phyloP scores from a whole-genome alignment of 1,284 basidiomycete genomes.

The Pyrrhoderma noxium region DNA sequence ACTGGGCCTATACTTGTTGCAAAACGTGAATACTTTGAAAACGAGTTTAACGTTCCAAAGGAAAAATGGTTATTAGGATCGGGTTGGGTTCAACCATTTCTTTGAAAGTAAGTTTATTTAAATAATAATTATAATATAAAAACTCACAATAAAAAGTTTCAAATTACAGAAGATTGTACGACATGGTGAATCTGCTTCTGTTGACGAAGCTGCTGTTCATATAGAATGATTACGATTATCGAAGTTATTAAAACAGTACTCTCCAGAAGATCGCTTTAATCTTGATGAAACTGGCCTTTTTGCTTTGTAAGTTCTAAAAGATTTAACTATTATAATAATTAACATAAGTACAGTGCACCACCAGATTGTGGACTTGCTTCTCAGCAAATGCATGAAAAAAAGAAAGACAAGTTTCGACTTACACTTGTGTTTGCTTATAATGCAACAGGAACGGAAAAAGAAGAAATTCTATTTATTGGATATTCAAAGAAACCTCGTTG shows the following conservation, averaged over 20 bases:
- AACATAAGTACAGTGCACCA: slow-evolving; percentile 6
- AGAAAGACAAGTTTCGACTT: slow-evolving; percentile 27
- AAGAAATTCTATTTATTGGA: slow-evolving; percentile 29
- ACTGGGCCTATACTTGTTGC: no score
- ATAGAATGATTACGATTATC: slow-evolving; percentile 20
- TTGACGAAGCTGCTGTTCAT: slow-evolving; percentile 24
- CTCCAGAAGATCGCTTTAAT: slow-evolving; percentile 27
- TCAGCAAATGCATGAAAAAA: slow-evolving; percentile 24
- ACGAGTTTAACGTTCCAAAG: no score
- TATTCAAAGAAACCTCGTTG: slow-evolving; percentile 25
- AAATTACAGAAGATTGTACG: not conserved
- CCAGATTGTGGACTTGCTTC: slow-evolving; percentile 28
- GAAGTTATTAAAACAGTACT: slow-evolving; percentile 23
- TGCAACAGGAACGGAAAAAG: slow-evolving; percentile 27
- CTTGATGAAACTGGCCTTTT: slow-evolving; percentile 32
- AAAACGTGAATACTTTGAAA: no score
- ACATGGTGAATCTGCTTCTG: slow-evolving; percentile 35
- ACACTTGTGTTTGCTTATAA: slow-evolving; percentile 27
- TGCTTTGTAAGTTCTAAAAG: slow-evolving; percentile 13
- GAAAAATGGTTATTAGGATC: no score
- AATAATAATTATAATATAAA: not conserved
- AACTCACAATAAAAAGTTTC: no score
- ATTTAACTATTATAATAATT: no score
- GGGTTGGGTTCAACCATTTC: no score
- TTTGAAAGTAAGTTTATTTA: no score